Evolutionary conservation across 768 basidiomycete species (phyloP).

Genomic region (Pulveroboletus sp.): DNA sequence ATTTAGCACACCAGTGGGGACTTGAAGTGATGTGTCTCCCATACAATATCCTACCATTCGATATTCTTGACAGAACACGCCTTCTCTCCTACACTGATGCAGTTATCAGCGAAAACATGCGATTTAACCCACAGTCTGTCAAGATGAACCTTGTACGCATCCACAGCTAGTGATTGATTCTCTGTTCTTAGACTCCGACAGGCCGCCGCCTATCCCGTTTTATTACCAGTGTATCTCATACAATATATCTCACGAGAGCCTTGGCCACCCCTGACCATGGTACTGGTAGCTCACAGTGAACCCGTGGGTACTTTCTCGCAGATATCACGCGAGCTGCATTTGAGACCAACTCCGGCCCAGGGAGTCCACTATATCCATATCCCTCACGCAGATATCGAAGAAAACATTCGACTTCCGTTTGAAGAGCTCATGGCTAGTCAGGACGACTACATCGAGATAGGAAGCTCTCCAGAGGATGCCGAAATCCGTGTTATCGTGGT

Average conservation of each 20-base stretch:
- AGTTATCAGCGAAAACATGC: slow-evolving; percentile 34
- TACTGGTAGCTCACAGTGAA: slow-evolving; percentile 25
- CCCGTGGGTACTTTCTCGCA: slow-evolving; percentile 16
- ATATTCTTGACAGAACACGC: slow-evolving; percentile 36
- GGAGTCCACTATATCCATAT: slow-evolving; percentile 28
- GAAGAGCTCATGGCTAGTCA: slow-evolving; percentile 18
- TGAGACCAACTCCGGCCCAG: slow-evolving; percentile 6
- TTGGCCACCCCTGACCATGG: slow-evolving; percentile 27
- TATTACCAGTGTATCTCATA: slow-evolving; percentile 59
- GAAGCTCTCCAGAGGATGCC: slow-evolving; percentile 9
- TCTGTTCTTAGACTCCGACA: slow-evolving; percentile 21
- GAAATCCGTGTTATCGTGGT: slow-evolving; percentile 18
- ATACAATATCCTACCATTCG: slow-evolving; percentile 51
- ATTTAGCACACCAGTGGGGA: slow-evolving; percentile 44
- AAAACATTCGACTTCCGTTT: slow-evolving; percentile 18
- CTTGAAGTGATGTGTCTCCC: slow-evolving; percentile 52
- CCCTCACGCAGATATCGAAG: slow-evolving; percentile 14
- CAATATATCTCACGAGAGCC: slow-evolving; percentile 38
- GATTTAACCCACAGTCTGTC: slow-evolving; percentile 41
- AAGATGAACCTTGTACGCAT: slow-evolving; percentile 42
- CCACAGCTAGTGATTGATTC: neutral
- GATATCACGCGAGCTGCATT: neutral
- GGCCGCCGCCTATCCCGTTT: slow-evolving; percentile 58
- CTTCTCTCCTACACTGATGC: slow-evolving; percentile 35
- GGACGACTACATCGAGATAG: slow-evolving; percentile 22